Base-by-base conservation (phyloP, 345 rosid species). In the Clausena lansium region DNA sequence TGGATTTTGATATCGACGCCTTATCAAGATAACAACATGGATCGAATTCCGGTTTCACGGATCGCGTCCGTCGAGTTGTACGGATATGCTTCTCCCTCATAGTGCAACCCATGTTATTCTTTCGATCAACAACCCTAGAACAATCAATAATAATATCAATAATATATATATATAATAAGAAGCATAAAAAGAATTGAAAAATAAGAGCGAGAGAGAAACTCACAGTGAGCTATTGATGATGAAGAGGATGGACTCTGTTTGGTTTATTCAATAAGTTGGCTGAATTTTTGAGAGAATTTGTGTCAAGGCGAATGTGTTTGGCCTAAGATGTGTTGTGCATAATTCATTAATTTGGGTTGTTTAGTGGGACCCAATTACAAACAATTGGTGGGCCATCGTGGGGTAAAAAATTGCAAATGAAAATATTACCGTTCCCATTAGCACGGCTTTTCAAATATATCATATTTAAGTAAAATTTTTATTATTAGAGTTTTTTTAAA, bases 11-110 rank as follows among this genome's bases (percentile, higher is more conserved):
- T 4, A 86, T 78, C 33, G 89, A 78, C 1, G 90, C 81, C 70
- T 81, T 82, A 39, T 85, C 87, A 58, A 87, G 77, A 69, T 76
- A 80, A 81, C 89, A 83, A 47, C 88, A 86, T 7, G 94, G 94
- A 83, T 92, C 93, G 80, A 81, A 84, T 71, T 89, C 92, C 71
- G 87, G 81, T 79, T 86, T 89, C 67, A 72, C 80, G 76, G 93
- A 88, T 87, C 92, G 93, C 54, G 78, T n/a, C 83, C 86, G 87
- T 36, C 96, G 84, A 75, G 77, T 87, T 13, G 90, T 78, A 28
- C 89, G 86, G 76, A 89, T 75, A 62, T 86, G 94, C 84, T 89
- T 89, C 75, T 86, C 91, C 45, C 93, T 91, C 36, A 84, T 87
- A 64, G 92, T 85, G 84, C 95, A 89, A 19, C 95, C 95, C 95